phyloP scores from a whole-genome alignment of 1,284 basidiomycete species.

The Omphalotus olearius region DNA sequence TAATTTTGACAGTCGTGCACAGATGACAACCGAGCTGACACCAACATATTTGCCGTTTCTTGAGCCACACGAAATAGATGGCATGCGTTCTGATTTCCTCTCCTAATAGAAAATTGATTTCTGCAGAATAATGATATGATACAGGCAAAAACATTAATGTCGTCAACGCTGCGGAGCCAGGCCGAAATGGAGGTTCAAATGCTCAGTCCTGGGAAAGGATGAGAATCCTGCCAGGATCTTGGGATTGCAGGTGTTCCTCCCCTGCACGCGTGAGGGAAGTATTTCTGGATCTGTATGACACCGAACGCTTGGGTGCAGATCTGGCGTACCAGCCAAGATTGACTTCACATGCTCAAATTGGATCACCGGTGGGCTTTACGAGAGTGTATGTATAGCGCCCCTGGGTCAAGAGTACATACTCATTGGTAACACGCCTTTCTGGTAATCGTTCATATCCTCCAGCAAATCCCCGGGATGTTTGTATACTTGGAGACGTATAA shows the following conservation, averaged over 20 bases:
- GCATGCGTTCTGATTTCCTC: too few relatives aligned
- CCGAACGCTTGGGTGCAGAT: too few relatives aligned
- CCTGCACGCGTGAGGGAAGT: slow-evolving; percentile 5
- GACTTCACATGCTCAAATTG: slow-evolving; percentile 3
- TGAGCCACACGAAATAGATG: too few relatives aligned
- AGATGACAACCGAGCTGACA: too few relatives aligned
- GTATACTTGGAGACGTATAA: slow-evolving; percentile 8
- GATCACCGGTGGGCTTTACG: slow-evolving; percentile 2
- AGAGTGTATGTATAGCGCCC: not conserved
- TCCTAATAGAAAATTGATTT: too few relatives aligned
- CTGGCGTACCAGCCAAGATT: not conserved
- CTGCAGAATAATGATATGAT: too few relatives aligned
- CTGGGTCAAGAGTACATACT: slow-evolving; percentile 8
- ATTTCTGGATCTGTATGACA: not conserved
- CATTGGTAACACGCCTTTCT: slow-evolving; percentile 11
- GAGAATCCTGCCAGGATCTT: not conserved
- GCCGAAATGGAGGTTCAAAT: not conserved
- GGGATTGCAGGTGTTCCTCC: not conserved
- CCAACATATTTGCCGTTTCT: too few relatives aligned
- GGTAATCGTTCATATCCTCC: slow-evolving; percentile 3
- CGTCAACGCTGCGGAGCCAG: not conserved
- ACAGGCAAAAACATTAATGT: too few relatives aligned
- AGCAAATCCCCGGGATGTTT: not conserved
- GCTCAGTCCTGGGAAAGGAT: not conserved
- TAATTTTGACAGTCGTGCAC: too few relatives aligned